A percentile compares a stretch with the other conserved stretches of the same genome.
These are phyloP conservation scores for Litsea cubeba DNA, from an alignment of 164 flowering plant species.

Conservation along the genomic window DNA sequence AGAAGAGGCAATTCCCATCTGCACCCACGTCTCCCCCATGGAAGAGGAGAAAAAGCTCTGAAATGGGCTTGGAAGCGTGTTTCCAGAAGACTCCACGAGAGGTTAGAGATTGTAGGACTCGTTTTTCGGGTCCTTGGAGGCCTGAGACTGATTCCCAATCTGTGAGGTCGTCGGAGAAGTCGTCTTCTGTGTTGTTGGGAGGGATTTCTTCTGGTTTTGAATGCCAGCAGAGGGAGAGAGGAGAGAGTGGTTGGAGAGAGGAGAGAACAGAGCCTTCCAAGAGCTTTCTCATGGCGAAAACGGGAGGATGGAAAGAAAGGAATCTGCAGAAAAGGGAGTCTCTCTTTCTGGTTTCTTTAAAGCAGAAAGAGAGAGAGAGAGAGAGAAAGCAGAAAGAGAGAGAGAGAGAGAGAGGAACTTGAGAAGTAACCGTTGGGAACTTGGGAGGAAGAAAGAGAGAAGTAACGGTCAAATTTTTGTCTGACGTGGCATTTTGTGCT, in stretches of 20 bases:
- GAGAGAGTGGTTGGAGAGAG: constrained; percentile 9
- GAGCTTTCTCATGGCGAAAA: constrained; percentile 18
- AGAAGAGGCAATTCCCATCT: constrained; percentile 21
- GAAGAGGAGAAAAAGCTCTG: constrained; percentile 17
- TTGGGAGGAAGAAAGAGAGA: neutral
- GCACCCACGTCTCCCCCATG: constrained; percentile 22
- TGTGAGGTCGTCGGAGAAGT: neutral
- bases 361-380: neutral
- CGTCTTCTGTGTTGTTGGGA: neutral
- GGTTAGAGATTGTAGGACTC: constrained; percentile 6
- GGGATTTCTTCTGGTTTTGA: constrained; percentile 1
- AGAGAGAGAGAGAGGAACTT: neutral
- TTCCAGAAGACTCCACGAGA: constrained; percentile 19
- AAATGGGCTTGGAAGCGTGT: constrained; percentile 12
- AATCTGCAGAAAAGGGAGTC: neutral
- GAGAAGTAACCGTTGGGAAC: constrained; percentile 8
- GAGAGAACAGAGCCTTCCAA: constrained; percentile 15
- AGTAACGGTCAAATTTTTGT: constrained; percentile 1
- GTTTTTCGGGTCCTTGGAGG: constrained; percentile 9
- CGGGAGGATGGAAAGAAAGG: neutral
- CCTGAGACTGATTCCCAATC: constrained; percentile 18
- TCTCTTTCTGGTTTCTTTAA: neutral
- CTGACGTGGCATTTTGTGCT: constrained; percentile 6
- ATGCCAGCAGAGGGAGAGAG: constrained; percentile 4
- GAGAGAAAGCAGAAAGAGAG: neutral